A percentile compares a stretch with the other conserved stretches of the same genome.
phyloP scores from a whole-genome alignment of 2,329 filamentous ascomycete species.

The Fonsecaea nubica region DNA sequence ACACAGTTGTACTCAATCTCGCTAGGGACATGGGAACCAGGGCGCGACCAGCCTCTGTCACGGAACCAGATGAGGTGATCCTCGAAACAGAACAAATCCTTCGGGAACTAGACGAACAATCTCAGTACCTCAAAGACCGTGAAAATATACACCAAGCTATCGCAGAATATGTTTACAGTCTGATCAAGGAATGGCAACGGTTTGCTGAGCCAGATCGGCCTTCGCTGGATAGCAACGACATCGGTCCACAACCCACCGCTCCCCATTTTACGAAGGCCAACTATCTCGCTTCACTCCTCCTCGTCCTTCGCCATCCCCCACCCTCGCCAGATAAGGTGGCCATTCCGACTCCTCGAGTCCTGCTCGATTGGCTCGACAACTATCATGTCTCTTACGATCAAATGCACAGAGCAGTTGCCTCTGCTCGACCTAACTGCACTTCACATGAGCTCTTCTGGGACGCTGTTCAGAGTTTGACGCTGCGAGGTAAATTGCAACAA shows the following conservation, averaged over 20 bases:
- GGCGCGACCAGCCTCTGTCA: conserved; percentile 64
- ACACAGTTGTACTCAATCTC: conserved; percentile 71
- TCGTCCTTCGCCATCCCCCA: conserved; percentile 77
- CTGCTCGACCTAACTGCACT: conserved; percentile 73
- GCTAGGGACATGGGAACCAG: conserved; percentile 71
- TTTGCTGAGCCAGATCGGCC: conserved; percentile 47
- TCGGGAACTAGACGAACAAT: conserved; percentile 64
- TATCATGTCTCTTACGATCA: conserved; percentile 75
- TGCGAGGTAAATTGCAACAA: conserved; percentile 75
- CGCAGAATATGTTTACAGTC: conserved; percentile 28
- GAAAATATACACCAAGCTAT: conserved; percentile 40
- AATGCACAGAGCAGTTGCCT: conserved; percentile 70
- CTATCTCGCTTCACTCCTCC: conserved; percentile 77
- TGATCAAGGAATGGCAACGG: conserved; percentile 40
- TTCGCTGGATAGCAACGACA: conserved; percentile 56
- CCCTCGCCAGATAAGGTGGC: conserved; percentile 38
- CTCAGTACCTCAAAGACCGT: conserved; percentile 44
- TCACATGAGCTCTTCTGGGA: conserved; percentile 85
- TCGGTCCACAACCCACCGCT: conserved; percentile 69
- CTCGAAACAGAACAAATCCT: conserved; percentile 77
- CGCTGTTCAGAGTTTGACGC: conserved; percentile 72
- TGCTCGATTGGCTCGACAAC: conserved; percentile 81
- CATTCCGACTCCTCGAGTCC: conserved; percentile 71
- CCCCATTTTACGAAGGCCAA: conserved; percentile 75
- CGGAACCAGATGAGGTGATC: conserved; percentile 74